A percentile compares a stretch with the other conserved stretches of the same genome.
phyloP scores from a whole-genome alignment of 768 basidiomycete species.

The Pisolithus tinctorius region DNA sequence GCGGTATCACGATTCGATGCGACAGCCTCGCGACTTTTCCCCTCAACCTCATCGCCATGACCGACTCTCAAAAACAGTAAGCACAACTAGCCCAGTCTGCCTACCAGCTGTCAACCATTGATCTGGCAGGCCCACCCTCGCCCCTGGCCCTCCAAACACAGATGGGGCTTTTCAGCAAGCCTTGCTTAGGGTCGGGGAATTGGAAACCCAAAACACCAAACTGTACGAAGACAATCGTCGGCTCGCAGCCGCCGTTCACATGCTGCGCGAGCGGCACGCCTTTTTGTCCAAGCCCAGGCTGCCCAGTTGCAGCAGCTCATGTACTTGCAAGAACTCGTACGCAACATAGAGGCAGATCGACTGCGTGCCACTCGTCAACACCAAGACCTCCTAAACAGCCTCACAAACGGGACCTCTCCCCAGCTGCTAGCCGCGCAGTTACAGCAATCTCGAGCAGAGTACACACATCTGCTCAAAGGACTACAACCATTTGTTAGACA shows the following conservation, averaged over 20 bases:
- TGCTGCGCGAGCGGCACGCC: slow-evolving; percentile 25
- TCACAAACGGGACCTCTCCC: slow-evolving; percentile 9
- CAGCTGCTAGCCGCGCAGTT: slow-evolving; percentile 16
- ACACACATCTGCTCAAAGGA: slow-evolving; percentile 18
- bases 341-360: slow-evolving; percentile 14
- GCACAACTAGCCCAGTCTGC: background rate
- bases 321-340: slow-evolving; percentile 22
- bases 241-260: slow-evolving; percentile 22
- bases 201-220: slow-evolving; percentile 25
- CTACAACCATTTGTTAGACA: slow-evolving; percentile 14
- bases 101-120: background rate
- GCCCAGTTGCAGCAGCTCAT: slow-evolving; percentile 12
- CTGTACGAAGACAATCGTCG: slow-evolving; percentile 34
- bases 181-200: slow-evolving; percentile 27
- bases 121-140: slow-evolving; percentile 36
- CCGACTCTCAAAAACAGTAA: background rate
- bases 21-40: too few species aligned
- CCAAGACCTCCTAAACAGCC: slow-evolving; percentile 16
- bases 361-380: slow-evolving; percentile 15
- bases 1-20: too few species aligned
- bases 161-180: slow-evolving; percentile 22
- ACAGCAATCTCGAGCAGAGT: slow-evolving; percentile 10
- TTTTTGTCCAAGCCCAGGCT: slow-evolving; percentile 11
- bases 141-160: slow-evolving; percentile 36
- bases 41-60: too few species aligned